Percentiles rank a stretch among this genome's conserved stretches.
These are phyloP conservation scores for Dalbergia cochinchinensis DNA, from an alignment of 306 rosid species.

Conservation along the genomic window DNA sequence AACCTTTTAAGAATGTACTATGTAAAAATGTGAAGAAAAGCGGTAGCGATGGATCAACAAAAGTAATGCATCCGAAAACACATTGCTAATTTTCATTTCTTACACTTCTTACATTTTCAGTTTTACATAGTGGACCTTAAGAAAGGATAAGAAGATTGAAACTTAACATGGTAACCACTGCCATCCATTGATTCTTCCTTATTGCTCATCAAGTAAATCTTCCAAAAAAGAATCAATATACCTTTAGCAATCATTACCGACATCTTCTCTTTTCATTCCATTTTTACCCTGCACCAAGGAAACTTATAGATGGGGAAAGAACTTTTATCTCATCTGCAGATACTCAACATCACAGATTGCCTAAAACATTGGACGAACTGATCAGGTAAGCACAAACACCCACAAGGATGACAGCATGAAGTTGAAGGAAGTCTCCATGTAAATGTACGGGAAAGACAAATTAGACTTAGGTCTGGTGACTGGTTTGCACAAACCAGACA, in stretches of 20 bases:
- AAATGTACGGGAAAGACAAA: conserved; percentile 18
- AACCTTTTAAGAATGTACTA: neutral
- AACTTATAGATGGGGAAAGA: conserved; percentile 27
- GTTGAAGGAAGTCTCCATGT: neutral
- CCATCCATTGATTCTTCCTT: conserved; percentile 12
- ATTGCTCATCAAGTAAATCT: conserved; percentile 39
- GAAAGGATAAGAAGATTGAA: conserved; percentile 18
- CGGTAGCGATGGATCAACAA: no score
- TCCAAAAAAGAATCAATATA: conserved; percentile 20
- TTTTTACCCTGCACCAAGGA: conserved; percentile 8
- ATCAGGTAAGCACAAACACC: conserved; percentile 33
- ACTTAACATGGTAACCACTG: conserved; percentile 12
- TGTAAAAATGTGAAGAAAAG: neutral
- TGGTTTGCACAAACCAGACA: conserved; percentile 42
- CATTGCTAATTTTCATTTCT: conserved; percentile 4
- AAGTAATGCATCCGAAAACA: neutral
- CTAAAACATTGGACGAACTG: conserved; percentile 38
- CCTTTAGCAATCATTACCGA: conserved; percentile 9
- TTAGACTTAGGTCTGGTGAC: conserved; percentile 25
- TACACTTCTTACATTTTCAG: neutral
- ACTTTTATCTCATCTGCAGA: conserved; percentile 29
- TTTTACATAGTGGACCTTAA: conserved; percentile 14
- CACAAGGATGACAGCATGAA: conserved; percentile 30
- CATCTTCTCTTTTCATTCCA: conserved; percentile 10
- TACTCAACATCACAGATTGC: conserved; percentile 37